Percentiles rank a stretch among this genome's conserved stretches.
Conservation (phyloP, 2,329 filamentous ascomycete species). For the Pseudocercospora fijiensis region DNA sequence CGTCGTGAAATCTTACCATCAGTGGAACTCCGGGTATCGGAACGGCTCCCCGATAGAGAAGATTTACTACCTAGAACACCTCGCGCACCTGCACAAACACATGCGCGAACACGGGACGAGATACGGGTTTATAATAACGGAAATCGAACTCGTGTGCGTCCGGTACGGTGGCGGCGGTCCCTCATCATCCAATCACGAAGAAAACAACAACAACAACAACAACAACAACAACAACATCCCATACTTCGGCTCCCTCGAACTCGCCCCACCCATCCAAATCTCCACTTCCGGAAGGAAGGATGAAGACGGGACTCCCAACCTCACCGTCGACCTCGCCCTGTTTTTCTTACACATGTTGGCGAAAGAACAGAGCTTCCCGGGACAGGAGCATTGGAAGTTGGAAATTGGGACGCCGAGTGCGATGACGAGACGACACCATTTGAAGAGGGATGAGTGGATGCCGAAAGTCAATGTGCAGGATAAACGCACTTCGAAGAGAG, state of each 20-base stretch:
- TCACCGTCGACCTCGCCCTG: constrained; percentile 71
- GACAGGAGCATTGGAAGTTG: constrained; percentile 62
- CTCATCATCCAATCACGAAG: too few species aligned
- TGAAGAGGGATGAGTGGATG: constrained; percentile 73
- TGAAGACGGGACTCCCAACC: constrained; percentile 47
- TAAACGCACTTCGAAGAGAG: constrained; percentile 73
- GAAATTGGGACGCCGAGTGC: constrained; percentile 75
- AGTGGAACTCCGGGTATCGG: constrained; percentile 94
- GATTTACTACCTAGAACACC: constrained; percentile 82
- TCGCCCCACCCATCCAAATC: constrained; percentile 59
- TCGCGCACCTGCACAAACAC: constrained; percentile 80
- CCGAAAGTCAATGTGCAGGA: constrained; percentile 69
- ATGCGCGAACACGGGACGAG: constrained; percentile 93
- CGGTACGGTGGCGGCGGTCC: constrained; percentile 77
- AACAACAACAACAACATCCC: constrained; percentile 64
- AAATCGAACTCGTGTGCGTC: constrained; percentile 90
- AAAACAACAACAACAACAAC: too few species aligned
- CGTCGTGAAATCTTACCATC: constrained; percentile 86
- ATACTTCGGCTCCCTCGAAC: constrained; percentile 85
- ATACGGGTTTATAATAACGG: constrained; percentile 94
- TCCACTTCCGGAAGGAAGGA: constrained; percentile 33
- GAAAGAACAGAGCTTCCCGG: constrained; percentile 58
- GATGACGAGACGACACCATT: constrained; percentile 66
- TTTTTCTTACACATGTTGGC: constrained; percentile 77
- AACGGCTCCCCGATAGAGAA: constrained; percentile 79